Percentiles rank a stretch among this genome's conserved stretches.
These are phyloP conservation scores for Emmonsia crescens DNA, from an alignment of 2,329 filamentous ascomycete genomes.

Conservation along the genomic window DNA sequence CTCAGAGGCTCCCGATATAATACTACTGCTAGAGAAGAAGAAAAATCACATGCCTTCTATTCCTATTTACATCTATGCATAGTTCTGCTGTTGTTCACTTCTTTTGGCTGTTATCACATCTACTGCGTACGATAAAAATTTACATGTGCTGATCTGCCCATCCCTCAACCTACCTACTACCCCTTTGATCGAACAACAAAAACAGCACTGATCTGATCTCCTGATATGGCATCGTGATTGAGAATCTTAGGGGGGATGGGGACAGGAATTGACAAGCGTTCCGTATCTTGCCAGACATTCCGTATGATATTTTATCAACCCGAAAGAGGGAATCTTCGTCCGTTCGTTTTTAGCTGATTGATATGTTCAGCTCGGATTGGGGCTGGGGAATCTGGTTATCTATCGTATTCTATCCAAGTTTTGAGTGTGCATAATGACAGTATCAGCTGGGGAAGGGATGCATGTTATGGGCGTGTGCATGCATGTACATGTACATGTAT, in stretches of 20 bases:
- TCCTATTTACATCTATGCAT: no score
- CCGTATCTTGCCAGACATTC: no score
- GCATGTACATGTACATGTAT: no score
- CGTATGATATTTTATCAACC: neutral
- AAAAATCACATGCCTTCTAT: neutral
- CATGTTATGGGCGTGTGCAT: no score
- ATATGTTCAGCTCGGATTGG: neutral
- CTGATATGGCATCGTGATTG: neutral
- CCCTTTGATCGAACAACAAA: neutral
- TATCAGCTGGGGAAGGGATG: neutral
- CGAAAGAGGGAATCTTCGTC: neutral
- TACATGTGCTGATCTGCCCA: neutral
- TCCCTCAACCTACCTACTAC: neutral
- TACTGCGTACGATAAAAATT: no score
- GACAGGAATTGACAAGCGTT: no score
- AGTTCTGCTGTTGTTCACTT: no score
- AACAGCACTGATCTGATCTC: neutral
- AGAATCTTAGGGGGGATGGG: neutral
- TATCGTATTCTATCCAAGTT: neutral
- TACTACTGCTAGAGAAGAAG: no score
- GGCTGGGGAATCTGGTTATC: neutral
- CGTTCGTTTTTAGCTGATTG: neutral
- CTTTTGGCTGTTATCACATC: no score
- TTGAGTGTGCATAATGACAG: neutral
- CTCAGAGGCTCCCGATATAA: rapidly evolving